These are phyloP conservation scores for Scutellaria minor DNA, from an alignment of 257 asterid species.

Conservation along the genomic window DNA sequence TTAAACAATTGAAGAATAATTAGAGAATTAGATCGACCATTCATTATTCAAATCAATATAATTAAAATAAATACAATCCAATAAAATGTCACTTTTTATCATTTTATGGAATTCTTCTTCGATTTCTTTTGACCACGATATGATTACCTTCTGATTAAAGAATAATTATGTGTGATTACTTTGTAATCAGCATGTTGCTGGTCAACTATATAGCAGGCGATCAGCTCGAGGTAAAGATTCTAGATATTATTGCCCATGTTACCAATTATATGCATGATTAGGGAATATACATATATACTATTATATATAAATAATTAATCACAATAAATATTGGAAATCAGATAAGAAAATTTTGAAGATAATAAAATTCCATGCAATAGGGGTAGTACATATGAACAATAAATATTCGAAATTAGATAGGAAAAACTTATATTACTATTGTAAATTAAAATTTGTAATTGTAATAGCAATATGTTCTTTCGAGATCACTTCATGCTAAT, in stretches of 20 bases:
- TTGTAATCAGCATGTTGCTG: constrained; percentile 38
- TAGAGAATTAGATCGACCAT: not conserved
- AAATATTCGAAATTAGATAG: too few relatives aligned
- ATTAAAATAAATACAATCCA: constrained; percentile 15
- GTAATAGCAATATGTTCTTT: too few relatives aligned
- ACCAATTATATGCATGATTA: constrained; percentile 17
- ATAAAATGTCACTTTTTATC: constrained; percentile 16
- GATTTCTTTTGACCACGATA: constrained; percentile 37
- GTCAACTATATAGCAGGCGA: constrained; percentile 45
- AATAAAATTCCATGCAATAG: too few relatives aligned
- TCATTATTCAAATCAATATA: not conserved
- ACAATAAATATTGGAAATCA: too few relatives aligned
- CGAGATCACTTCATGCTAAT: too few relatives aligned
- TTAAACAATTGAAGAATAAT: constrained; percentile 29
- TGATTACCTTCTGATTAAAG: constrained; percentile 38
- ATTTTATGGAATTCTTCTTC: not conserved
- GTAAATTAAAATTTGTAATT: too few relatives aligned
- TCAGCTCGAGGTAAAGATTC: constrained; percentile 53
- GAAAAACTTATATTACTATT: too few relatives aligned
- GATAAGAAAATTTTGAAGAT: too few relatives aligned
- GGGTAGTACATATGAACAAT: too few relatives aligned
- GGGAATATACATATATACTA: not conserved
- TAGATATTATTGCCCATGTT: constrained; percentile 28
- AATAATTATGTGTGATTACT: constrained; percentile 23
- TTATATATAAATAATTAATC: too few relatives aligned